A percentile compares a stretch with the other conserved stretches of the same genome.
phyloP scores from a whole-genome alignment of 495 filamentous ascomycete genomes.

The Evernia prunastri region DNA sequence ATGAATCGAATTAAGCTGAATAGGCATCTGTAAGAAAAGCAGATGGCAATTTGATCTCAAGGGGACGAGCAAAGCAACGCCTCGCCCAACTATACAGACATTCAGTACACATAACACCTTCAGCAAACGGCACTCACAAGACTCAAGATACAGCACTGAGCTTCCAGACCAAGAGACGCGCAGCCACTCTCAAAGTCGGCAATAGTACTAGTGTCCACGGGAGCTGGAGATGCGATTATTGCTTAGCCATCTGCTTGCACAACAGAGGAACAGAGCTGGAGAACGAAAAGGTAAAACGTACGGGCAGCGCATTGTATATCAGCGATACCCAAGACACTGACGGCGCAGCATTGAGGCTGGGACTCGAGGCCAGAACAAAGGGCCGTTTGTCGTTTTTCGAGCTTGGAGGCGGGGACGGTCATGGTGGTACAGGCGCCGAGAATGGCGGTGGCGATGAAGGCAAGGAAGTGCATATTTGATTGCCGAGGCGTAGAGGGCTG shows the following conservation, averaged over 20 bases:
- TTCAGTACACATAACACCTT: background rate
- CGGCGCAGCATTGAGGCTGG: background rate
- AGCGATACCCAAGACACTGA: background rate
- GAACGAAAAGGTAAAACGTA: background rate
- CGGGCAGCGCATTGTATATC: background rate
- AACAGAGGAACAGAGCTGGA: background rate
- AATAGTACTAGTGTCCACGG: background rate
- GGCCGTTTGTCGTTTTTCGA: background rate
- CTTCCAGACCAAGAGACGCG: background rate
- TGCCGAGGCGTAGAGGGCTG: too few species aligned
- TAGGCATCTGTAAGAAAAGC: background rate
- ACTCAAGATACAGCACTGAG: background rate
- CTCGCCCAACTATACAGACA: background rate
- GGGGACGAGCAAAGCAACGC: background rate
- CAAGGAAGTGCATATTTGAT: background rate
- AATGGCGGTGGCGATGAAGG: background rate
- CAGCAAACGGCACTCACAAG: background rate
- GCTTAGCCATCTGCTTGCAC: background rate
- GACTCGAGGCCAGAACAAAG: background rate
- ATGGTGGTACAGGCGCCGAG: background rate
- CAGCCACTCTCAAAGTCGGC: background rate
- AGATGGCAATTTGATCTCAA: background rate
- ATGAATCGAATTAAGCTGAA: too few species aligned
- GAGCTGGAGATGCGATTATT: background rate
- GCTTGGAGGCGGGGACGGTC: background rate